A percentile compares a stretch with the other conserved stretches of the same genome.
Conservation (phyloP, 2,329 filamentous ascomycete genomes). For the Diplocarpon mali region DNA sequence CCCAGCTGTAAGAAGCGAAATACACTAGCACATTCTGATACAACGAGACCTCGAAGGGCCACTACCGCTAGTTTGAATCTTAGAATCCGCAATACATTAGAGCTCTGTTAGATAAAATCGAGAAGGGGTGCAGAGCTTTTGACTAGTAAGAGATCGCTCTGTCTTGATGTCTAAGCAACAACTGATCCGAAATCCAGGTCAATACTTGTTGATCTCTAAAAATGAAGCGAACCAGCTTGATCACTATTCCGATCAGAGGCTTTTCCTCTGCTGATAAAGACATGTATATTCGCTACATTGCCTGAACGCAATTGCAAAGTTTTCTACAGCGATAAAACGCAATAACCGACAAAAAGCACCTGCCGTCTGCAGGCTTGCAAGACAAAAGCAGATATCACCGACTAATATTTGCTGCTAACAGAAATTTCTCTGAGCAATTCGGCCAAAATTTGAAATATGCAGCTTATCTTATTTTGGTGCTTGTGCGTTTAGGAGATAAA, state of each 20-base stretch:
- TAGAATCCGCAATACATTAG: constrained; percentile 12
- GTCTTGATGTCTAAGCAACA: not conserved
- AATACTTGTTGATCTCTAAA: constrained; percentile 12
- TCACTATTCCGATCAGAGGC: constrained; percentile 3
- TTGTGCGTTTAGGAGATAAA: constrained; percentile 7
- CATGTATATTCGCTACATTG: constrained; percentile 15
- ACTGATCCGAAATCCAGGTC: constrained; percentile 1
- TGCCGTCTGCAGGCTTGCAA: constrained; percentile 11
- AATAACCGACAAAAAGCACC: constrained; percentile 4
- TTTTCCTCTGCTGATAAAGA: constrained; percentile 12
- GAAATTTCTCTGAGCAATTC: constrained; percentile 17
- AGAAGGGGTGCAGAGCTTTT: constrained; percentile 16
- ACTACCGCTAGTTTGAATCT: constrained; percentile 12
- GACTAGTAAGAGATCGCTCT: constrained; percentile 3
- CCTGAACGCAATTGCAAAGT: constrained; percentile 14
- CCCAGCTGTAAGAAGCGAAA: constrained; percentile 9
- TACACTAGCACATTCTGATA: constrained; percentile 17
- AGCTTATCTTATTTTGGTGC: constrained; percentile 13
- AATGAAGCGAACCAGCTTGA: constrained; percentile 11
- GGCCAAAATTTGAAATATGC: constrained; percentile 15
- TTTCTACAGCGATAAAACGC: constrained; percentile 12
- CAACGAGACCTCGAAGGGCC: constrained; percentile 9
- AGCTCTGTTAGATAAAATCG: constrained; percentile 11
- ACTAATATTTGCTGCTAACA: not conserved
- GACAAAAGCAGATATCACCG: not conserved